Evolutionary conservation across 257 asterid genomes (phyloP).

Genomic region (Phtheirospermum japonicum): DNA sequence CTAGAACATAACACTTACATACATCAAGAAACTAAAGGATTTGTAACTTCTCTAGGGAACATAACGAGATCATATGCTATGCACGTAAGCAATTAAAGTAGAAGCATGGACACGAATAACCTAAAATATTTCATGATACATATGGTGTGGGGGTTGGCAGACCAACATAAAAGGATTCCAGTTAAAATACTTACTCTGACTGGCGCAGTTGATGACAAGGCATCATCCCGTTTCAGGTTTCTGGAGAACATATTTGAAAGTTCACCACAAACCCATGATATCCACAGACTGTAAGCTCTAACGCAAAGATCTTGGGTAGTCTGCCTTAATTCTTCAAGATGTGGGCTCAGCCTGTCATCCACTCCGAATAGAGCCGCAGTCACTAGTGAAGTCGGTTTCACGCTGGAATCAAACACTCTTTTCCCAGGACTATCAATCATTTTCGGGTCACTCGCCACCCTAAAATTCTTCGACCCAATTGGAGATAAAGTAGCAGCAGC

Average conservation of each 20-base stretch:
- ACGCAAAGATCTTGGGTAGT: constrained; percentile 73
- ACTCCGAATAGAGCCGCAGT: constrained; percentile 70
- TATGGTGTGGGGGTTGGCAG: constrained; percentile 15
- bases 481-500: constrained; percentile 38
- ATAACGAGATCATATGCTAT: constrained; percentile 14
- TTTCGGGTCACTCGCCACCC: constrained; percentile 45
- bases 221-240: constrained; percentile 72
- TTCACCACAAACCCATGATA: constrained; percentile 82
- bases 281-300: constrained; percentile 91
- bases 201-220: constrained; percentile 71
- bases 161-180: constrained; percentile 20
- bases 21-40: constrained; percentile 8
- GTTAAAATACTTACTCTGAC: constrained; percentile 61
- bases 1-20: not conserved
- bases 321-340: constrained; percentile 72
- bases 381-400: constrained; percentile 63
- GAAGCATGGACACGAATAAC: constrained; percentile 8
- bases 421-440: constrained; percentile 55
- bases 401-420: constrained; percentile 60
- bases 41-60: constrained; percentile 18
- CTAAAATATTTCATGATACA: constrained; percentile 2
- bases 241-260: constrained; percentile 56
- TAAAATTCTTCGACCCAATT: constrained; percentile 40
- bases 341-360: constrained; percentile 76
- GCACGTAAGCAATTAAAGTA: constrained; percentile 11